A percentile compares a stretch with the other conserved stretches of the same genome.
Conservation (phyloP, 2,329 filamentous ascomycete species). For the Pyricularia pennisetigena region DNA sequence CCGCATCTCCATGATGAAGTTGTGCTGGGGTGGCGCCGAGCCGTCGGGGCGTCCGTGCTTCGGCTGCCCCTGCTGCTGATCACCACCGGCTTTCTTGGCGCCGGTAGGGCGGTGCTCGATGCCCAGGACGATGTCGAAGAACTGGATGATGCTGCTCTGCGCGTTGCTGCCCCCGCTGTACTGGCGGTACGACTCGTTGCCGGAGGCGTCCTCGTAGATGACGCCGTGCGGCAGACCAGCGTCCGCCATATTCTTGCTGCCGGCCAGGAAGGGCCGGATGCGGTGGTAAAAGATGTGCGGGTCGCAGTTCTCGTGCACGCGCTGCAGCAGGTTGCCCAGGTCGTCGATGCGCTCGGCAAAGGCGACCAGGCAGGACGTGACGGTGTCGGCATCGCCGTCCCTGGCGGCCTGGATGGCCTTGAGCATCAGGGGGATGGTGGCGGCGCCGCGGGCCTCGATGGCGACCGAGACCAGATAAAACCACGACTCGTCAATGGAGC, state of each 20-base stretch:
- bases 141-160: slow-evolving; percentile 92
- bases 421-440: slow-evolving; percentile 82
- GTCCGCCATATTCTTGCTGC: slow-evolving; percentile 94
- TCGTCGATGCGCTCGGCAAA: slow-evolving; percentile 88
- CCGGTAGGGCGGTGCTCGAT: slow-evolving; percentile 88
- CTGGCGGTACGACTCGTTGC: slow-evolving; percentile 59
- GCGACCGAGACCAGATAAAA: slow-evolving; percentile 95
- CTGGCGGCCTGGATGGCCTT: slow-evolving; percentile 75
- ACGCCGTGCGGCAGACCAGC: slow-evolving; percentile 83
- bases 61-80: neutral
- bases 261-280: slow-evolving; percentile 90
- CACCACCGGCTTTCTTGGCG: slow-evolving; percentile 44
- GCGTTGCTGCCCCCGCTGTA: slow-evolving; percentile 94
- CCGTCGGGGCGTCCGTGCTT: neutral
- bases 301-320: slow-evolving; percentile 94
- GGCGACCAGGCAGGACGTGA: slow-evolving; percentile 65
- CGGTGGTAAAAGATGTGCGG: slow-evolving; percentile 91
- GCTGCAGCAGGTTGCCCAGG: slow-evolving; percentile 64
- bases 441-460: slow-evolving; percentile 85
- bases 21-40: slow-evolving; percentile 49
- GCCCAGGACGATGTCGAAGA: slow-evolving; percentile 88
- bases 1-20: slow-evolving; percentile 96
- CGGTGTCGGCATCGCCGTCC: slow-evolving; percentile 55
- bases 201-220: slow-evolving; percentile 73
- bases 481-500: slow-evolving; percentile 94